phyloP scores from a whole-genome alignment of 1,284 basidiomycete genomes.

The Rhodotorula sp. region DNA sequence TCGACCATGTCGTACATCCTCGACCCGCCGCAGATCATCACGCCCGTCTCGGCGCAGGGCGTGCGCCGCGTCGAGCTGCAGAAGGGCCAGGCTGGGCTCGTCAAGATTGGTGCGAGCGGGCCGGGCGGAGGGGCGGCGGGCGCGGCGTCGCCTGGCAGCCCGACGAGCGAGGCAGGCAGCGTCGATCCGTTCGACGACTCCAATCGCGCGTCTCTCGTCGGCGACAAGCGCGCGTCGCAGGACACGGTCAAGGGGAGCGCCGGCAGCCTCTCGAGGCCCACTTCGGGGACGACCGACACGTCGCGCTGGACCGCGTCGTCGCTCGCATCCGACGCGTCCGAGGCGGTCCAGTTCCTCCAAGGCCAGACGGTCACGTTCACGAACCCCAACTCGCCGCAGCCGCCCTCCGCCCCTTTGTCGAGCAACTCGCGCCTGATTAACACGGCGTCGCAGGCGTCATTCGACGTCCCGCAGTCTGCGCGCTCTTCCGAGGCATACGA shows the following conservation, averaged over 20 bases:
- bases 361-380: conserved; percentile 34
- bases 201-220: conserved; percentile 1
- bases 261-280: conserved; percentile 4
- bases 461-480: conserved; percentile 28
- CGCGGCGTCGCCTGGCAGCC: conserved; percentile 1
- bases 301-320: conserved; percentile 30
- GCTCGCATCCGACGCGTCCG: conserved; percentile 11
- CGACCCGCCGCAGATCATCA: conserved; percentile 47
- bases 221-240: conserved; percentile 1
- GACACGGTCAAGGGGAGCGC: background rate
- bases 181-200: conserved; percentile 34
- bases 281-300: conserved; percentile 10
- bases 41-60: conserved; percentile 36
- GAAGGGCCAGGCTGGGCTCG: conserved; percentile 35
- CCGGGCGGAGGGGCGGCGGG: background rate
- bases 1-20: conserved; percentile 48
- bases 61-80: conserved; percentile 38
- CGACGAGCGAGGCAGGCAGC: conserved; percentile 3
- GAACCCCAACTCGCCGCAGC: conserved; percentile 22
- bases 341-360: conserved; percentile 27
- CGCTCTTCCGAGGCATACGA: conserved; percentile 26
- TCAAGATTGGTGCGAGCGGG: conserved; percentile 17
- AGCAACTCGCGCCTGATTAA: background rate
- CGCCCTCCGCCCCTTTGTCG: background rate
- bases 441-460: conserved; percentile 14